Evolutionary conservation across 148 eudicot species (phyloP), one percentile per base, ranked within the genome.

Genomic region (Rhododendron ovatum): DNA sequence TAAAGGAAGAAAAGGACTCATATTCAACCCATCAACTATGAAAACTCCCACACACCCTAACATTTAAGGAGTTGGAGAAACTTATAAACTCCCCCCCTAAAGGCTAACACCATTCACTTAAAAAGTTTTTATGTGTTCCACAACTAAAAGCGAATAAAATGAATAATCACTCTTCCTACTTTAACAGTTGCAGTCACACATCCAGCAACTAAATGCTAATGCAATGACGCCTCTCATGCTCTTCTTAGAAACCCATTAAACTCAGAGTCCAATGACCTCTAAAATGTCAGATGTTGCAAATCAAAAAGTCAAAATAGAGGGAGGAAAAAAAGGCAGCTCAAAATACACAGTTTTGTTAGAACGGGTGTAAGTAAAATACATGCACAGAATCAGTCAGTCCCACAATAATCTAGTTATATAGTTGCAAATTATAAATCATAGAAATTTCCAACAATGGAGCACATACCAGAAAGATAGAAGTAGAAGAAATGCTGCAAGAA

Each of bases 391-490:
- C 53, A 26, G 73, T 51, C 22, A 33, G 47, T 9, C 78, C 24
- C 47, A 57, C 18, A 55, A 55, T 6, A 43, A 55, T 47, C 51
- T 20, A 30, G 30, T 33, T 75, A 37, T 17, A 79, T 45, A 86
- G 69, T 73, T 47, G 69, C 71, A 81, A 50, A 71, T 8, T 37
- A 15, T 67, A 61, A 57, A 37, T 80, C 51, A 11, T 3, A 11
- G 30, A 74, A 82, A 75, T 67, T 75, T 33, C 14, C 59, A 78
- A 57, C 17, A 37, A 81, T 50, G 63, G 33, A 24, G 82, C 51
- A 86, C 93, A 87, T 92, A 96, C 99, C 99, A 96, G 90, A 92
- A 96, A 86, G 99, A 96, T 30, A 96, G 89, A 69, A 96, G 96
- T 41, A 96, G 96, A 85, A 96, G 98, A 93, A 96, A 95, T 85